Evolutionary conservation across 768 basidiomycete species (phyloP).

Genomic region (Rhodotorula babjevae): DNA sequence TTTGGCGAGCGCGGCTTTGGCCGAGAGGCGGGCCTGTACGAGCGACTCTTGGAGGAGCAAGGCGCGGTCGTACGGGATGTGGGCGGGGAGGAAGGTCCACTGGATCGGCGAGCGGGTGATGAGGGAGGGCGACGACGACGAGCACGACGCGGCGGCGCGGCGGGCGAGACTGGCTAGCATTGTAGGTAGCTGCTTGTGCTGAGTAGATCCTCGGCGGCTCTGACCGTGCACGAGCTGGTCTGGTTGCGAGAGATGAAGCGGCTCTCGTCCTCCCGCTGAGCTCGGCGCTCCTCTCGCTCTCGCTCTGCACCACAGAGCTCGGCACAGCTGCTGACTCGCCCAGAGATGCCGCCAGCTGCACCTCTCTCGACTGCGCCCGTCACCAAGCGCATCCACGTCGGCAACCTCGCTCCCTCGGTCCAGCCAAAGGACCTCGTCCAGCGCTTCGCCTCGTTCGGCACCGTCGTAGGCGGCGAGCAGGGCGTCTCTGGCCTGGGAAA

Average conservation of each 20-base stretch:
- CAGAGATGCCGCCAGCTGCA: neutral
- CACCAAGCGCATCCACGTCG: slow-evolving; percentile 32
- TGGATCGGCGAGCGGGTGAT: slow-evolving; percentile 13
- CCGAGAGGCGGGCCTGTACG: slow-evolving; percentile 17
- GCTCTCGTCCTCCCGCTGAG: too few species aligned
- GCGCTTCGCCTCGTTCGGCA: slow-evolving; percentile 35
- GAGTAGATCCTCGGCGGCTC: too few species aligned
- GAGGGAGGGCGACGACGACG: neutral
- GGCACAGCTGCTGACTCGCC: neutral
- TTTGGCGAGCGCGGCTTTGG: slow-evolving; percentile 12
- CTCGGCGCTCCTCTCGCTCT: too few species aligned
- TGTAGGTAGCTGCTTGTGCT: neutral
- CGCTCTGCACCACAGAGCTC: too few species aligned
- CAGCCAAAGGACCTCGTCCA: slow-evolving; percentile 25
- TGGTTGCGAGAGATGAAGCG: too few species aligned
- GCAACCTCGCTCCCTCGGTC: slow-evolving; percentile 22
- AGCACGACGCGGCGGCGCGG: neutral
- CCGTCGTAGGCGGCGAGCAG: slow-evolving; percentile 4
- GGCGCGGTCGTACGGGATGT: slow-evolving; percentile 39
- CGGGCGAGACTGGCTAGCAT: neutral
- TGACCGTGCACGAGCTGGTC: too few species aligned
- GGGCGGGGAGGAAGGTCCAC: slow-evolving; percentile 33
- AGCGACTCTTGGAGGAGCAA: slow-evolving; percentile 46
- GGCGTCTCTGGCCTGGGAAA: slow-evolving; percentile 26
- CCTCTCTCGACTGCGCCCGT: slow-evolving; percentile 12